Conservation (phyloP, 1,284 basidiomycete genomes). For the Afroboletus lepidellus region DNA sequence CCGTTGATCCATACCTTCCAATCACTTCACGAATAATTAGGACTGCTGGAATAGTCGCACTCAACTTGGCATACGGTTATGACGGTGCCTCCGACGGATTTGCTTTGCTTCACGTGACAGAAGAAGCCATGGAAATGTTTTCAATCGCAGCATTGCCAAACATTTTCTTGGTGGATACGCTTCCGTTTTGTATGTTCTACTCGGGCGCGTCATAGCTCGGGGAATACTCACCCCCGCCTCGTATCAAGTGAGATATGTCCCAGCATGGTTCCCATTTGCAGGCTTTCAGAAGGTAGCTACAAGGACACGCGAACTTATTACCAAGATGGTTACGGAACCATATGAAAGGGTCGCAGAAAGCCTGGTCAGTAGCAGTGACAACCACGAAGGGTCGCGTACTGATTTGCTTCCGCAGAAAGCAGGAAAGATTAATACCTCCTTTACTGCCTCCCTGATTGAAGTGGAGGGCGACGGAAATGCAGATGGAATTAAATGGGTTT, state of each 20-base stretch:
- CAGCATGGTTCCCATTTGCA: slow-evolving; percentile 2
- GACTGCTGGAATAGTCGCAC: slow-evolving; percentile 1
- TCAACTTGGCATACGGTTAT: slow-evolving; percentile 1
- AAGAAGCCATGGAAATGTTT: slow-evolving; percentile 1
- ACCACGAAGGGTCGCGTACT: background rate
- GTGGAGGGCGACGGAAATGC: background rate
- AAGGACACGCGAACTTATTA: background rate
- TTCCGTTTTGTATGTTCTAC: background rate
- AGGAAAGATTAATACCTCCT: background rate
- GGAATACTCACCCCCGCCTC: background rate
- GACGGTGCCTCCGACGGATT: slow-evolving; percentile 2
- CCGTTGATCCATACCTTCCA: background rate
- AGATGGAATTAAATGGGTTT: slow-evolving; percentile 1
- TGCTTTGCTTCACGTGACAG: background rate
- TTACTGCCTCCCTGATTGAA: background rate
- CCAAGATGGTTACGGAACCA: background rate
- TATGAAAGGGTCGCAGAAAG: background rate
- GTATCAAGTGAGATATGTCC: background rate
- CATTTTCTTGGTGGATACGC: slow-evolving; percentile 1
- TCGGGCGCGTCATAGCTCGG: background rate
- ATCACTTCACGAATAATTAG: background rate
- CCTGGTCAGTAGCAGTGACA: background rate
- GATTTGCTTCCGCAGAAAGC: background rate
- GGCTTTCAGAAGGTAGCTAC: background rate
- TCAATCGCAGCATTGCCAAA: slow-evolving; percentile 1